Percentiles rank a stretch among this genome's conserved stretches.
Conservation (phyloP, 805 yeast genomes). For the Lipomyces sp. region DNA sequence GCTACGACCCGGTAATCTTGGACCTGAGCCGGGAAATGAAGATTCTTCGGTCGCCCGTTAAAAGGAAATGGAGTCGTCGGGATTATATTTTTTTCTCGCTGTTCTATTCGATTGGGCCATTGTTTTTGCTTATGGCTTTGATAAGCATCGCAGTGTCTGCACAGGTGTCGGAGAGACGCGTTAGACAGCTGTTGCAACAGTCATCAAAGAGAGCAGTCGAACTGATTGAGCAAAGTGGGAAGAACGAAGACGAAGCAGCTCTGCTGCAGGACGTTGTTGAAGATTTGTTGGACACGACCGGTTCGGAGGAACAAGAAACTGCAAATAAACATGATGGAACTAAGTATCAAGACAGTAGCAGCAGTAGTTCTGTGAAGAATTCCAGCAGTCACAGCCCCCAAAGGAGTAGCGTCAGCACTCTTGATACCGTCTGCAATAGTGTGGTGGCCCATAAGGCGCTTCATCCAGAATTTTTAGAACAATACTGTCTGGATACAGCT, state of each 20-base stretch:
- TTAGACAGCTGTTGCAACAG: not conserved
- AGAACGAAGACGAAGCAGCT: constrained; percentile 22
- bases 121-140: constrained; percentile 21
- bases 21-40: constrained; percentile 23
- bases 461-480: constrained; percentile 1
- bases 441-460: not conserved
- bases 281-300: constrained; percentile 22
- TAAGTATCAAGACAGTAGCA: not conserved
- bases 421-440: not conserved
- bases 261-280: constrained; percentile 35
- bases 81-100: constrained; percentile 17
- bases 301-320: constrained; percentile 6
- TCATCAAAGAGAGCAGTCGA: not conserved
- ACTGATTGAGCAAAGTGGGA: not conserved
- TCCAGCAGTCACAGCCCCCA: not conserved
- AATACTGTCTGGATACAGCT: not conserved
- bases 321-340: not conserved
- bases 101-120: constrained; percentile 32
- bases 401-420: not conserved
- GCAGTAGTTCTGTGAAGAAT: not conserved
- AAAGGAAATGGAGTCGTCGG: constrained; percentile 14
- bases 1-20: constrained; percentile 19
- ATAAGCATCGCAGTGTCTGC: constrained; percentile 23
- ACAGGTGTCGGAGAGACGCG: constrained; percentile 23
- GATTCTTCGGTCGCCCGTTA: constrained; percentile 6